A percentile compares a stretch with the other conserved stretches of the same genome.
Conservation (phyloP, 1,284 basidiomycete species). For the Ganoderma multipileum region DNA sequence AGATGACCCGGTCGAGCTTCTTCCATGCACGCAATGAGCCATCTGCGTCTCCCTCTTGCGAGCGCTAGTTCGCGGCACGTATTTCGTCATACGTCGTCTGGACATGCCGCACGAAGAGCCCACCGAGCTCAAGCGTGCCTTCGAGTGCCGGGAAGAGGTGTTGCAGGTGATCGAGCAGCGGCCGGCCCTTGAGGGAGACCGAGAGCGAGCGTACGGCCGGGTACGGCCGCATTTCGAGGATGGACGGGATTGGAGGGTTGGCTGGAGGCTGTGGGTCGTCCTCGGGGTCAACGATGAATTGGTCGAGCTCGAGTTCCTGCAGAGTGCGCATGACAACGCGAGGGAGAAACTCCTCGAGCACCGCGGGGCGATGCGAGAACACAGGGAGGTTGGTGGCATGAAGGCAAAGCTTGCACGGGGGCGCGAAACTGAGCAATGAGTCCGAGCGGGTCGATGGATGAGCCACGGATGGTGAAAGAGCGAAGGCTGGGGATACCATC, state of each 20-base stretch:
- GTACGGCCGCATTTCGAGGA: too few relatives aligned
- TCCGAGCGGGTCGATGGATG: neutral
- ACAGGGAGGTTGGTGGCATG: too few relatives aligned
- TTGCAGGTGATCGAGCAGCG: neutral
- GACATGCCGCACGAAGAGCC: neutral
- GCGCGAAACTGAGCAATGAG: neutral
- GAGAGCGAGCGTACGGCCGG: neutral
- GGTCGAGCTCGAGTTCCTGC: neutral
- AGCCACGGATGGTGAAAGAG: neutral
- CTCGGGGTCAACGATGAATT: neutral
- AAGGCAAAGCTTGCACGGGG: too few relatives aligned
- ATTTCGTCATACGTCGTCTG: too few relatives aligned
- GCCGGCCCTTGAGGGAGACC: neutral
- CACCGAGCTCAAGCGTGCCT: neutral
- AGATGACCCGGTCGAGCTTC: neutral
- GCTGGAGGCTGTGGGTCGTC: too few relatives aligned
- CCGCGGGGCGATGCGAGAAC: neutral
- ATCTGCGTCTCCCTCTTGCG: too few relatives aligned
- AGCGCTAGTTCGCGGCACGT: too few relatives aligned
- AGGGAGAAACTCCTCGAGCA: neutral
- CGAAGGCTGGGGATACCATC: neutral
- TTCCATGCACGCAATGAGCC: neutral
- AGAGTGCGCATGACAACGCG: neutral
- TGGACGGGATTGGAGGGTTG: too few relatives aligned
- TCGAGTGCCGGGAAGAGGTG: neutral